Conservation (phyloP, 2,329 filamentous ascomycete species). For the Moelleriella libera region DNA sequence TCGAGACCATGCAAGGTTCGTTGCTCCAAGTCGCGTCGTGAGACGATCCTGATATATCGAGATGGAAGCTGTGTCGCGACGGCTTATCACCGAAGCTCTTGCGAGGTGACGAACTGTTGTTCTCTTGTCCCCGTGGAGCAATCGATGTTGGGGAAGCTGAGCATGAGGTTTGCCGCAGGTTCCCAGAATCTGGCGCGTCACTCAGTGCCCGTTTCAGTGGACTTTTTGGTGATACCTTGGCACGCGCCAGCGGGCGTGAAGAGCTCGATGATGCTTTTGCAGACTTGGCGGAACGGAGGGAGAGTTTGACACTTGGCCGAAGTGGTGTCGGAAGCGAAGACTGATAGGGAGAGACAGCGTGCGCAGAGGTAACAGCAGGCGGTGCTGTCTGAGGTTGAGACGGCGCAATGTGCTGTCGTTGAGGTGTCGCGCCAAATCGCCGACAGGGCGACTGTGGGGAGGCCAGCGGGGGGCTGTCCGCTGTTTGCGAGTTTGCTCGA, state of each 20-base stretch:
- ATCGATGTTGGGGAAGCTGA: constrained; percentile 21
- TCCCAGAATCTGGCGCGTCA: constrained; percentile 56
- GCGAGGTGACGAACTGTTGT: constrained; percentile 20
- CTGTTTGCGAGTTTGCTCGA: constrained; percentile 31
- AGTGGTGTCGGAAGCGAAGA: constrained; percentile 49
- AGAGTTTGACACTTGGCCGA: constrained; percentile 52
- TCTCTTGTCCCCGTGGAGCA: constrained; percentile 28
- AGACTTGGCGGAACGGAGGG: constrained; percentile 47
- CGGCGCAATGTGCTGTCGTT: constrained; percentile 17
- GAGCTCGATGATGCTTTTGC: constrained; percentile 39
- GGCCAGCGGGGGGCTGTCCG: constrained; percentile 29
- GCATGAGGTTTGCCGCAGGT: constrained; percentile 38
- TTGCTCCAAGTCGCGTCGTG: constrained; percentile 31
- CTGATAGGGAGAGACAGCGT: constrained; percentile 17
- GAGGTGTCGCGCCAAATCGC: constrained; percentile 22
- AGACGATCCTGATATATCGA: constrained; percentile 40
- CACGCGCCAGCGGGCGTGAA: constrained; percentile 39
- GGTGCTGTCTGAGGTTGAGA: constrained; percentile 20
- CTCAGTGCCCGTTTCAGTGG: constrained; percentile 67
- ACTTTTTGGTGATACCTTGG: constrained; percentile 63
- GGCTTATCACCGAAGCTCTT: constrained; percentile 27
- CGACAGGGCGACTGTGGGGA: constrained; percentile 39
- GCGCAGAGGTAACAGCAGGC: constrained; percentile 15
- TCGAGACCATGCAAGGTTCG: constrained; percentile 16
- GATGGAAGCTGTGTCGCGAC: constrained; percentile 39